Percentiles rank a stretch among this genome's conserved stretches.
Conservation (phyloP, 331 rosid species). For the Spiraea crenata region DNA sequence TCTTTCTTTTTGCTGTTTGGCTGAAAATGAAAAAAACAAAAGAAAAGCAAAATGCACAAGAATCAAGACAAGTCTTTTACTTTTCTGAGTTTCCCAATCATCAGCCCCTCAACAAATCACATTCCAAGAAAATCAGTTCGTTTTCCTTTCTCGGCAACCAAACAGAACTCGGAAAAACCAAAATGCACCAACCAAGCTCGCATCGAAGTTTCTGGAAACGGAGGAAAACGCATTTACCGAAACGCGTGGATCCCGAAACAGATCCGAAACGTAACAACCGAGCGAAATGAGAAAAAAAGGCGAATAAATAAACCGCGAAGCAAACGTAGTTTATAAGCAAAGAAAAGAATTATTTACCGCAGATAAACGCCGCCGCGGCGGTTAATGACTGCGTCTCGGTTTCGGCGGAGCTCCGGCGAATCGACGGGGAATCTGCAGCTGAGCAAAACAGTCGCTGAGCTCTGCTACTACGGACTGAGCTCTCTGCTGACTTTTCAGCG, state of each 20-base stretch:
- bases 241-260: conserved; percentile 42
- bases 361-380: not conserved
- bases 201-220: conserved; percentile 15
- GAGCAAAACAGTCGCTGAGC: conserved; percentile 7
- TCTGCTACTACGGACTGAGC: conserved; percentile 1
- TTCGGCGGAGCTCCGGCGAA: not conserved
- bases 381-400: not conserved
- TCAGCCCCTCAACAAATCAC: not conserved
- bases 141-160: conserved; percentile 6
- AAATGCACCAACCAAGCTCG: not conserved
- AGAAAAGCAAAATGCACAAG: conserved; percentile 2
- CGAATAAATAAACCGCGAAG: conserved; percentile 6
- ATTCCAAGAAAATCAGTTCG: not conserved
- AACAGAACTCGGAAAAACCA: conserved; percentile 17
- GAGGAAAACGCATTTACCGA: conserved; percentile 12
- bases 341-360: conserved; percentile 52
- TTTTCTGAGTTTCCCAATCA: not conserved
- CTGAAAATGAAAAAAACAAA: conserved; percentile 7
- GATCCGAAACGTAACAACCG: conserved; percentile 47
- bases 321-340: conserved; percentile 65
- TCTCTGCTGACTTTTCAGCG: conserved; percentile 4
- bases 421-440: not conserved
- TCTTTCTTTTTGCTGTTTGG: conserved; percentile 22
- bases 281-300: not conserved
- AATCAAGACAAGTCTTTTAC: conserved; percentile 13